Conservation (phyloP, 768 basidiomycete species). For the Mycena venus region DNA sequence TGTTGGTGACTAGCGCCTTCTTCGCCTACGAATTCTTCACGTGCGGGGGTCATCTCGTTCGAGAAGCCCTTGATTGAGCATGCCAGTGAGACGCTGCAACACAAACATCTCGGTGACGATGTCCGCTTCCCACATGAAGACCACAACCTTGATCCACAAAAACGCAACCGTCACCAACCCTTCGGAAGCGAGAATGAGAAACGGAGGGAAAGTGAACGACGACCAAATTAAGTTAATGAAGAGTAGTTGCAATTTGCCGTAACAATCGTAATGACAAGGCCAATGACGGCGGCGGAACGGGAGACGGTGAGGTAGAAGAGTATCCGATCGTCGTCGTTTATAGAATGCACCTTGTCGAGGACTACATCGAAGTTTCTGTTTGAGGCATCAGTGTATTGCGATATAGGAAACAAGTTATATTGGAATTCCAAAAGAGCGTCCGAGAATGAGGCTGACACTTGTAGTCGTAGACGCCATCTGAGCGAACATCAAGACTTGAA, state of each 20-base stretch:
- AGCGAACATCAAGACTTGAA: slow-evolving; percentile 12
- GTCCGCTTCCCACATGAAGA: neutral
- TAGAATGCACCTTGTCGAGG: neutral
- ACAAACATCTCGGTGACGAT: slow-evolving; percentile 19
- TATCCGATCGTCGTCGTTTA: neutral
- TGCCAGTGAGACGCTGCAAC: too few relatives aligned
- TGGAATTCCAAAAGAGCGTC: neutral
- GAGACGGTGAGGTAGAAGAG: neutral
- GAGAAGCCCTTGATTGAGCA: too few relatives aligned
- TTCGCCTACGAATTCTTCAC: too few relatives aligned
- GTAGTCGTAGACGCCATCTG: neutral
- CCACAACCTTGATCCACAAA: slow-evolving; percentile 12
- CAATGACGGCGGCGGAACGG: neutral
- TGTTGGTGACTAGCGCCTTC: too few relatives aligned
- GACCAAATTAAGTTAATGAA: too few relatives aligned
- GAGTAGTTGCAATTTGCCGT: neutral
- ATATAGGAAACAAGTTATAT: neutral
- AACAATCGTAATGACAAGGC: neutral
- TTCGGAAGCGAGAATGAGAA: neutral
- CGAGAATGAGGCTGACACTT: neutral
- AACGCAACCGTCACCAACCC: slow-evolving; percentile 15
- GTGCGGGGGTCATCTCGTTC: too few relatives aligned
- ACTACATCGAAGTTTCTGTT: slow-evolving; percentile 8
- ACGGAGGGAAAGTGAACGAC: neutral
- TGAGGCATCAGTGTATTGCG: neutral